Base-by-base conservation (phyloP, 306 rosid genomes). In the Inga laurina region DNA sequence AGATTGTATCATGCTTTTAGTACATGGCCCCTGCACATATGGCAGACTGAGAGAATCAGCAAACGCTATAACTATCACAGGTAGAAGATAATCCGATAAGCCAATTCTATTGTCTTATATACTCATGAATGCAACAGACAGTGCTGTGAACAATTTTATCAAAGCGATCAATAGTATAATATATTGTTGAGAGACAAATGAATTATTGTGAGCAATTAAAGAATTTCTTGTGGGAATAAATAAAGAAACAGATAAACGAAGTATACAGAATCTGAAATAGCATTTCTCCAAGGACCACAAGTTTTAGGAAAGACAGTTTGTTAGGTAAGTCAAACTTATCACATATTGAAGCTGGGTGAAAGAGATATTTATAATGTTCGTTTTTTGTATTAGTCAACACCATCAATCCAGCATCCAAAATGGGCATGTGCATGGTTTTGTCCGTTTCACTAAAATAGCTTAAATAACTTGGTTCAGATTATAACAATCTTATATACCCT, bases 21-120 rank as follows among this genome's bases (percentile, higher is more conserved):
- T 80, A 83, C 45, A 86, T 39, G 49, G 78, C 82, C 74, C 92
- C 97, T 94, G 98, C 90, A 88, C 49, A 85, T 41, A 41, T 15
- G 78, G 75, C 18, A 48, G 69, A 73, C 78, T 12, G 77, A 83
- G 75, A 74, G 74, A 83, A 78, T 74, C 71, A 80, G 71, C 54
- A 43, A 73, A 69, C 35, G 37, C 11, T 45, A 18, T 78, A 57
- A 72, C 69, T 71, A 54, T 62, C 35, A 66, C 69, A 41, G 77
- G 64, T 8, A 35, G 48, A 49, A 18, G 35, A 48, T 19, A 81
- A 69, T 41, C 37, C 81, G 79, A 67, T 45, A 79, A 67, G 71
- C 14, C 75, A 74, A 78, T 67, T 78, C 70, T 78, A 12, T 45
- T 41, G 48, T n/a, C 61, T 71, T 79, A 82, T 27, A 30, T 37